phyloP scores from a whole-genome alignment of 78 protist species.

The Dictyostelium firmibasis region DNA sequence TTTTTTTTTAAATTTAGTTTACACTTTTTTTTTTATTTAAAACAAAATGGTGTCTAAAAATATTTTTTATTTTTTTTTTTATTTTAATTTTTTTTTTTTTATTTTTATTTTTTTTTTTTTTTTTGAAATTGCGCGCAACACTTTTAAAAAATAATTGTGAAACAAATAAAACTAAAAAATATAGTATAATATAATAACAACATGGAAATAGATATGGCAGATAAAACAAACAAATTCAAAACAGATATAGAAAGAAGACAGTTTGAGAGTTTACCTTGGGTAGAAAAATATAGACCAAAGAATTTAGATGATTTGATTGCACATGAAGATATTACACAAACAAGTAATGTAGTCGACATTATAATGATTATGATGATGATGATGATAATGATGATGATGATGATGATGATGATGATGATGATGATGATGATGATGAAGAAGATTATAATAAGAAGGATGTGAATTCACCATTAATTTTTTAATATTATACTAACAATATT shows the following conservation, averaged over 20 bases:
- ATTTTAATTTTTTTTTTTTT: no score
- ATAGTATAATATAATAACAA: neutral
- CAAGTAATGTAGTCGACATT: neutral
- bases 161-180: neutral
- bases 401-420: neutral
- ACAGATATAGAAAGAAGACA: conserved; percentile 16
- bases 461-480: no score
- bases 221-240: conserved; percentile 1
- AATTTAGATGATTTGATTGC: conserved; percentile 96
- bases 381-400: neutral
- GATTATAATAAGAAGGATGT: neutral
- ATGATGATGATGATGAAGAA: no score
- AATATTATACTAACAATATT: neutral
- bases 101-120: no score
- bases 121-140: neutral
- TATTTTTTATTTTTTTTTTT: no score
- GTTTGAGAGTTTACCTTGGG: conserved; percentile 92
- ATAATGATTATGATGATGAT: neutral
- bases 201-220: neutral
- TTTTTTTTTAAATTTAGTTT: no score
- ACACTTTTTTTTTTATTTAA: no score
- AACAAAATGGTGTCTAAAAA: no score
- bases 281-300: conserved; percentile 98
- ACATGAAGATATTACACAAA: conserved; percentile 90
- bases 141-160: neutral